Conservation (phyloP, 163 green algal genomes). For the Volvox carteri region DNA sequence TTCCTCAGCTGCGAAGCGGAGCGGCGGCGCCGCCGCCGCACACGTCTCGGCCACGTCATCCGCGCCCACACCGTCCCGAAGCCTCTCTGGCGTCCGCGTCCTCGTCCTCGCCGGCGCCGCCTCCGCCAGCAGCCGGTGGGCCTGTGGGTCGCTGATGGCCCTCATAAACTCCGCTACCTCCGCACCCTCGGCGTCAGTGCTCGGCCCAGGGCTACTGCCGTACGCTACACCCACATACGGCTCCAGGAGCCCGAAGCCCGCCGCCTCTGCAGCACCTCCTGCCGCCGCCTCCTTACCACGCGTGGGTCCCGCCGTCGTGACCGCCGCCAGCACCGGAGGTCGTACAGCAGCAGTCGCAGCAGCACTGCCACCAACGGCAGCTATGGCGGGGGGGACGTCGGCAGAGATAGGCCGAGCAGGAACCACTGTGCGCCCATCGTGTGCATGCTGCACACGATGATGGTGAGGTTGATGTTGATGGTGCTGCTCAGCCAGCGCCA, state of each 20-base stretch:
- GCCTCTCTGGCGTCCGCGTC: not conserved
- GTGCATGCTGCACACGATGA: too few relatives aligned
- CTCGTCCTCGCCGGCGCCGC: too few relatives aligned
- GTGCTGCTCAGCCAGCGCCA: conserved; percentile 3
- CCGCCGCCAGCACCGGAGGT: not conserved
- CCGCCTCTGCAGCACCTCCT: not conserved
- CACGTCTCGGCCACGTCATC: not conserved
- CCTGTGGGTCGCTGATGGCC: conserved; percentile 28
- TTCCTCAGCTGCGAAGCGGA: too few relatives aligned
- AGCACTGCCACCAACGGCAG: too few relatives aligned
- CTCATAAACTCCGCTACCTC: not conserved
- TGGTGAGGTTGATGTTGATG: too few relatives aligned
- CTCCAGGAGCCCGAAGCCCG: not conserved
- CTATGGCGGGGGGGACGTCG: too few relatives aligned
- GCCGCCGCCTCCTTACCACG: not conserved
- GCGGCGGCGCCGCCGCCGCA: not conserved
- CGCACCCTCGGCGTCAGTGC: not conserved
- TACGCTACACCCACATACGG: not conserved
- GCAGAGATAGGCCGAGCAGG: too few relatives aligned
- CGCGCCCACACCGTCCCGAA: not conserved
- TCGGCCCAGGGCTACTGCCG: conserved; percentile 12
- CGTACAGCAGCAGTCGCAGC: too few relatives aligned
- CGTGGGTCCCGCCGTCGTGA: not conserved
- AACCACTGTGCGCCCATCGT: too few relatives aligned
- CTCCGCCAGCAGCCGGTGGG: not conserved